Conservation (phyloP, 2,329 filamentous ascomycete genomes). For the Akanthomyces uredinophilus region DNA sequence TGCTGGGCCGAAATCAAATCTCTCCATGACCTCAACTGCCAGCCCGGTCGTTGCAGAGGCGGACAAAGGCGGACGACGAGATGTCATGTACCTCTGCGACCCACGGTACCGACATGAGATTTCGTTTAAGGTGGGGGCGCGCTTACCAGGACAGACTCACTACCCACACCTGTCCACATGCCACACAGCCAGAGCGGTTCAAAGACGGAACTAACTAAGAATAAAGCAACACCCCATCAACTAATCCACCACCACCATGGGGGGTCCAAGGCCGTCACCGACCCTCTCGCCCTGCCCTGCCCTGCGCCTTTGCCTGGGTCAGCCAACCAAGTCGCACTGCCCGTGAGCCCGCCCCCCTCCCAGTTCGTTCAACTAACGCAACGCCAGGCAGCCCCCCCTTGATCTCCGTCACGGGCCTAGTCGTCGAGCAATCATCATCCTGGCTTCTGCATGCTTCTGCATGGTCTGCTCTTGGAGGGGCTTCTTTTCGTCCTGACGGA, state of each 20-base stretch:
- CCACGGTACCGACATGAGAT: constrained; percentile 2
- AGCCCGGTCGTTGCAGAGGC: constrained; percentile 1
- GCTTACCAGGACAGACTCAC: background rate
- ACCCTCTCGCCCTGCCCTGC: background rate
- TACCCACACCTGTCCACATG: background rate
- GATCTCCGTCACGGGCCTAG: background rate
- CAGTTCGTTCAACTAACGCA: constrained; percentile 9
- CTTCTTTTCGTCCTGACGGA: background rate
- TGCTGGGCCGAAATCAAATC: background rate
- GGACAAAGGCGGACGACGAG: background rate
- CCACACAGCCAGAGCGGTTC: background rate
- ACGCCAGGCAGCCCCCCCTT: background rate
- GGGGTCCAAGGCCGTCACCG: constrained; percentile 6
- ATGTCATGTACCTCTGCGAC: background rate
- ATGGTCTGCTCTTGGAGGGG: background rate
- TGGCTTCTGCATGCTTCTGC: background rate
- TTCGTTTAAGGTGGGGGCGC: constrained; percentile 2
- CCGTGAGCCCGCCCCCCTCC: background rate
- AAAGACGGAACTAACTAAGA: too few relatives aligned
- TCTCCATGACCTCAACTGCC: background rate
- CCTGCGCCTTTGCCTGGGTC: background rate
- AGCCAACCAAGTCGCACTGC: background rate
- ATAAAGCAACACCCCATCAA: background rate
- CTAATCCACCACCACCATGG: background rate
- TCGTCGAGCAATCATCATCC: background rate